Evolutionary conservation across 208 protist species (phyloP).

Genomic region (Phytomonas sp.): DNA sequence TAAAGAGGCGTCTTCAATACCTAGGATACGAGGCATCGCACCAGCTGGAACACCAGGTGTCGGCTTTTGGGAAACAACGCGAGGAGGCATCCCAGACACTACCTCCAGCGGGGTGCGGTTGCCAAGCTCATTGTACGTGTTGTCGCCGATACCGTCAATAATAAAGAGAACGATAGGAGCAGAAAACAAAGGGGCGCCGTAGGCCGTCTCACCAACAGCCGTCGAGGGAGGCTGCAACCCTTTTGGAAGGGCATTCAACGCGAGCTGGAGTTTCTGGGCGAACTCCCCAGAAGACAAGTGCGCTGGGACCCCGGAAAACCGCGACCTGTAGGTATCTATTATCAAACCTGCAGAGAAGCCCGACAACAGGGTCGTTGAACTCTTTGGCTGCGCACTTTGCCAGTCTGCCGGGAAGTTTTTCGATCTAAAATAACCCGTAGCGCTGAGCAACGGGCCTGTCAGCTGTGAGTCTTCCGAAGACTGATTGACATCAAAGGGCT

Average conservation of each 20-base stretch:
- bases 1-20: constrained; percentile 14
- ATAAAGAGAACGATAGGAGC: constrained; percentile 61
- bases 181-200: constrained; percentile 35
- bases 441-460: constrained; percentile 11
- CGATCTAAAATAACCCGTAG: constrained; percentile 38
- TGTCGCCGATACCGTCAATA: constrained; percentile 69
- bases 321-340: constrained; percentile 25
- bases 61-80: background rate
- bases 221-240: constrained; percentile 22
- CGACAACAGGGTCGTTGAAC: constrained; percentile 21
- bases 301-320: constrained; percentile 34
- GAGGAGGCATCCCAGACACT: constrained; percentile 32
- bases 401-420: constrained; percentile 41
- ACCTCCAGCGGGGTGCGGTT: constrained; percentile 62
- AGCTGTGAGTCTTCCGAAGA: background rate
- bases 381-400: constrained; percentile 15
- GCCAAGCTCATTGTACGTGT: constrained; percentile 44
- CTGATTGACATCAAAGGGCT: background rate
- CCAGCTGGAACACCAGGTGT: background rate
- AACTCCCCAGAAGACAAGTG: constrained; percentile 16
- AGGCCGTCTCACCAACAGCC: constrained; percentile 14
- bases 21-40: background rate
- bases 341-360: constrained; percentile 31
- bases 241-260: constrained; percentile 21
- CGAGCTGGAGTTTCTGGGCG: constrained; percentile 15